These are phyloP conservation scores for Escallonia rubra DNA, from an alignment of 129 eudicot genomes.

Conservation along the genomic window DNA sequence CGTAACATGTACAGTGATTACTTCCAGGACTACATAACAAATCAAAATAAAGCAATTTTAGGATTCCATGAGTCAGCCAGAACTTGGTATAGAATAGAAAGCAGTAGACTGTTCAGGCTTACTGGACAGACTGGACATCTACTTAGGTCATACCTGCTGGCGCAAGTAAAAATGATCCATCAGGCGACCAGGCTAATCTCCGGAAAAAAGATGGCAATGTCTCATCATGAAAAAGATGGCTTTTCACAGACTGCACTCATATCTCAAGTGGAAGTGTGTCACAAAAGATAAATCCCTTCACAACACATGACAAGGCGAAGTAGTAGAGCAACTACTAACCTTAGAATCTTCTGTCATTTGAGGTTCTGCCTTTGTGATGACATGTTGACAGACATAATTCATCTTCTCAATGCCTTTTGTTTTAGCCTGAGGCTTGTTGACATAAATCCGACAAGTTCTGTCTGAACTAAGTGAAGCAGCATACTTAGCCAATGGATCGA, in stretches of 20 bases:
- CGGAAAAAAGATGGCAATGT: constrained; percentile 96
- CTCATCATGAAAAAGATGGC: constrained; percentile 93
- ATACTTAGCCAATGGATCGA: constrained; percentile 89
- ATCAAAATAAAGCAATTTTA: too few species aligned
- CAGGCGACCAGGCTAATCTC: constrained; percentile 97
- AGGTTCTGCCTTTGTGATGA: constrained; percentile 66
- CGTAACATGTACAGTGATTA: too few species aligned
- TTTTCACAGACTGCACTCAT: constrained; percentile 52
- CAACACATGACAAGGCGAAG: background rate
- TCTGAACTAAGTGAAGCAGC: constrained; percentile 97
- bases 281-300: background rate
- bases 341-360: constrained; percentile 62
- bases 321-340: constrained; percentile 35
- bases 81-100: too few species aligned
- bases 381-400: constrained; percentile 80
- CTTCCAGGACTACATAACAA: too few species aligned
- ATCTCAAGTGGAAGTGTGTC: constrained; percentile 17
- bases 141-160: constrained; percentile 78
- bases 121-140: too few species aligned
- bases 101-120: too few species aligned
- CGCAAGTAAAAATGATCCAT: constrained; percentile 89
- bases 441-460: constrained; percentile 78
- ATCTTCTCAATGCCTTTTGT: constrained; percentile 66
- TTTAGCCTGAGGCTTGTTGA: constrained; percentile 71
- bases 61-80: too few species aligned